Evolutionary conservation across 352 stramenopile species (phyloP), one percentile per base, ranked within the genome.

Genomic region (Phytophthora vignae): DNA sequence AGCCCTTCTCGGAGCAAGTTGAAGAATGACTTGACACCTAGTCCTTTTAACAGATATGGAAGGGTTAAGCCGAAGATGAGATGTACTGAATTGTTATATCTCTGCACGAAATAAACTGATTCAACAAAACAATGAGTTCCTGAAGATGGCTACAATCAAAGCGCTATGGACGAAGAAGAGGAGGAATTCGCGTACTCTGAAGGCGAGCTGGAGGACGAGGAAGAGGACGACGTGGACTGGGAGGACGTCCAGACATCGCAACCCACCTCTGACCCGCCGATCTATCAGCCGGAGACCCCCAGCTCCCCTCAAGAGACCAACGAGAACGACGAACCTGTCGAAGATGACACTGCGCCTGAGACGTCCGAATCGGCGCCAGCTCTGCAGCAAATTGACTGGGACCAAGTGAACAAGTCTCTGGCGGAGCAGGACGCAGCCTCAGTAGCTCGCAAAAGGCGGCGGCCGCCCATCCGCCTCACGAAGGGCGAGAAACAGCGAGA

Each of bases 401-500:
- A 83, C 1, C 74, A 92, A 22, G 71, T 95, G 22, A 94, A 93
- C 71, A 76, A 56, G 5, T 85, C 79, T 36, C 66, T 95, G 52
- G 68, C 48, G 7, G 76, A 79, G 25, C 46, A 69, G 36, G 36
- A 74, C 17, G 55, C 53, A 55, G 48, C 62, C 1, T 71, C 55
- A 4, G 59, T 70, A 42, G 74, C 77, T 56, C 71, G 76, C 25
- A 87, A 88, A 61, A 71, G 67, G 42, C 73, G 73, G 21, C 69
- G 71, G 6, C 60, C 72, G 7, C 71, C 78, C 58, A 64, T 81
- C 9, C 83, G 88, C 11, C 82, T 95, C 58, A 84, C 83, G 1
- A 88, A 86, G 36, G 67, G 77, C 17, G 86, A 95, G 60, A 94
- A 92, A 57, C 58, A 77, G 59, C 78, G 81, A 60, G 83, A 92